A percentile compares a stretch with the other conserved stretches of the same genome.
Evolutionary conservation across 2,329 filamentous ascomycete genomes (phyloP).

Genomic region (Epichloe gansuensis): DNA sequence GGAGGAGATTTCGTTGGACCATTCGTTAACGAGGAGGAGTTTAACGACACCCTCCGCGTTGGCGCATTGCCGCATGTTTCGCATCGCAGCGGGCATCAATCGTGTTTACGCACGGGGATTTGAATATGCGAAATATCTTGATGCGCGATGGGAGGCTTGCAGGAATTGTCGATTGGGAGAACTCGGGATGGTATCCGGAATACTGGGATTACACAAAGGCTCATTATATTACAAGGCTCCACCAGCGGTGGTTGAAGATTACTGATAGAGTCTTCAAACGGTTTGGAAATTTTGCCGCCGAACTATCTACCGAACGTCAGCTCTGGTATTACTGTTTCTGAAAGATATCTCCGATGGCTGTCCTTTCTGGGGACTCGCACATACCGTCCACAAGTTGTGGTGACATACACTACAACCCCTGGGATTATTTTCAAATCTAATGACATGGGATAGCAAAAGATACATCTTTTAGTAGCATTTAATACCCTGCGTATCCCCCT

Average conservation of each 20-base stretch:
- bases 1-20: slow-evolving; percentile 6
- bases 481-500: too few species aligned
- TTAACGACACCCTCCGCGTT: slow-evolving; percentile 3
- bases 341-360: too few species aligned
- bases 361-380: too few species aligned
- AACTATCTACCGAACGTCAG: slow-evolving; percentile 1
- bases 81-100: slow-evolving; percentile 5
- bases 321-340: background rate
- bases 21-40: slow-evolving; percentile 6
- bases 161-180: slow-evolving; percentile 17
- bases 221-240: slow-evolving; percentile 7
- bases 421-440: too few species aligned
- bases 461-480: too few species aligned
- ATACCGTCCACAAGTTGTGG: too few species aligned
- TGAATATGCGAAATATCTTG: slow-evolving; percentile 17
- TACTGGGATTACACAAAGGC: slow-evolving; percentile 15
- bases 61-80: background rate
- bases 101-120: slow-evolving; percentile 31
- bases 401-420: too few species aligned
- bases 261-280: background rate
- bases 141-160: slow-evolving; percentile 14
- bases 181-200: slow-evolving; percentile 12
- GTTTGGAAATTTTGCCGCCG: slow-evolving; percentile 1
- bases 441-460: too few species aligned
- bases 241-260: slow-evolving; percentile 6